These are phyloP conservation scores for Schwanniomyces vanrijiae DNA, from an alignment of 805 yeast genomes.

Conservation along the genomic window DNA sequence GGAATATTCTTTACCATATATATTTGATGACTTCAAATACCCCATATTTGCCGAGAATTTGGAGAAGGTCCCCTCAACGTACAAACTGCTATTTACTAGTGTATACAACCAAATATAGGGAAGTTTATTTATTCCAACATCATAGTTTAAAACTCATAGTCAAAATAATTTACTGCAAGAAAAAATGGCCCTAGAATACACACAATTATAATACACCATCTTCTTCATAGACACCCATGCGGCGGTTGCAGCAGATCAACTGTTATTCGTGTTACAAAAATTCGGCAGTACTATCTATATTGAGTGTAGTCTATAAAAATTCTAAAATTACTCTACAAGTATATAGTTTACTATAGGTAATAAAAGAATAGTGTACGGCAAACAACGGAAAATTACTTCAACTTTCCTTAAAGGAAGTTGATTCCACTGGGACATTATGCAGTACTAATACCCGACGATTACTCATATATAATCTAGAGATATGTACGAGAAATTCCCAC, in stretches of 20 bases:
- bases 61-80: slow-evolving; percentile 60
- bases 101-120: slow-evolving; percentile 56
- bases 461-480: neutral
- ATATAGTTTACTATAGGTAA: neutral
- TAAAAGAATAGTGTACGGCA: neutral
- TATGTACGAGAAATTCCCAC: neutral
- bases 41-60: slow-evolving; percentile 62
- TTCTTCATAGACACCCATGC: slow-evolving; percentile 90
- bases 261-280: slow-evolving; percentile 61
- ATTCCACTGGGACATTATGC: neutral
- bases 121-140: slow-evolving; percentile 75
- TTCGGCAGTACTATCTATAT: slow-evolving; percentile 61
- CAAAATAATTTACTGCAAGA: slow-evolving; percentile 60
- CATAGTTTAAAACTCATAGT: slow-evolving; percentile 69
- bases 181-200: slow-evolving; percentile 34
- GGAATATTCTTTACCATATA: slow-evolving; percentile 50
- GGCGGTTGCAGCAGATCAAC: slow-evolving; percentile 70
- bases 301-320: slow-evolving; percentile 44
- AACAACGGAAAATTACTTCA: neutral
- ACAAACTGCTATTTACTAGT: slow-evolving; percentile 63
- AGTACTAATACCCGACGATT: neutral
- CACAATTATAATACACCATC: slow-evolving; percentile 44
- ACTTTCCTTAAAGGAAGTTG: neutral
- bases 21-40: slow-evolving; percentile 77
- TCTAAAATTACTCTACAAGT: too few relatives aligned